These are phyloP conservation scores for Globisporangium parvum DNA, from an alignment of 352 stramenopile species.

Conservation along the genomic window DNA sequence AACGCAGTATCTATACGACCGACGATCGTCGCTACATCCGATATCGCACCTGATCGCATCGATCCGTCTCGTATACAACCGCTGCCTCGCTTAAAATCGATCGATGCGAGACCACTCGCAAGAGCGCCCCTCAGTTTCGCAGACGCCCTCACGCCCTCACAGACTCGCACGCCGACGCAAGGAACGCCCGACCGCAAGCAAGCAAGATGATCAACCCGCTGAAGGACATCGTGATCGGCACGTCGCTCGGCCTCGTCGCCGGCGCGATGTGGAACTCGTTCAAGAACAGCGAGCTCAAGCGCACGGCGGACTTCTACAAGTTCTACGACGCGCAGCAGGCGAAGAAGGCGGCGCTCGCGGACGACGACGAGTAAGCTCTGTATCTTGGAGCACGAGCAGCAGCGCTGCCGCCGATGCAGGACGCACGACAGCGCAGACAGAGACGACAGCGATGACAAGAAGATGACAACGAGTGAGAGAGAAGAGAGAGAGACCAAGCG, in stretches of 20 bases:
- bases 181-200: background rate
- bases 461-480: too few species aligned
- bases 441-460: too few species aligned
- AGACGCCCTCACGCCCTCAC: background rate
- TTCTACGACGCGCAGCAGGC: conserved; percentile 68
- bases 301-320: conserved; percentile 79
- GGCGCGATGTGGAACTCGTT: conserved; percentile 60
- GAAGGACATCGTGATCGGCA: conserved; percentile 80
- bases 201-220: conserved; percentile 63
- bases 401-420: background rate
- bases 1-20: too few species aligned
- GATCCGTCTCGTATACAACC: too few species aligned
- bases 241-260: conserved; percentile 44
- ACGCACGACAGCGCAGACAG: too few species aligned
- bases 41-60: too few species aligned
- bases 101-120: background rate
- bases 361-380: conserved; percentile 27
- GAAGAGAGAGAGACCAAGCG: background rate
- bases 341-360: conserved; percentile 44
- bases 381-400: background rate
- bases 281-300: conserved; percentile 64
- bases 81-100: too few species aligned
- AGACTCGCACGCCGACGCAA: too few species aligned
- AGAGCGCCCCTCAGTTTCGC: background rate
- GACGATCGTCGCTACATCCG: too few species aligned